phyloP scores from a whole-genome alignment of 345 rosid species.

The Nasturtium officinale region DNA sequence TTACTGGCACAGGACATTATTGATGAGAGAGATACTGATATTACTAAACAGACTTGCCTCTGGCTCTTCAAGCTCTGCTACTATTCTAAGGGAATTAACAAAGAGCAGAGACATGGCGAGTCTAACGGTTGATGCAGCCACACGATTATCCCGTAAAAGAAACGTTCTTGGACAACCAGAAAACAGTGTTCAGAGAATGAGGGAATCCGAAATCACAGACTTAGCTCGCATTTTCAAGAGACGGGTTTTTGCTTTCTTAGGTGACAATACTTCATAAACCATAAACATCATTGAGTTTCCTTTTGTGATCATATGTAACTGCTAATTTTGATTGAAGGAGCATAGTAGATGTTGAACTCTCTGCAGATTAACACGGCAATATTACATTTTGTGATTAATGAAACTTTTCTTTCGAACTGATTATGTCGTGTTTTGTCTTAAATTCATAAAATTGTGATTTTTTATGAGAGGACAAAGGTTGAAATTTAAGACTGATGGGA shows the following conservation, averaged over 20 bases:
- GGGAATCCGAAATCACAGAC: slow-evolving; percentile 65
- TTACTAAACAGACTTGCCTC: slow-evolving; percentile 81
- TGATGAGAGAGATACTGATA: slow-evolving; percentile 80
- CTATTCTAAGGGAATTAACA: slow-evolving; percentile 58
- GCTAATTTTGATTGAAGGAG: not conserved
- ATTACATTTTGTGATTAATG: not conserved
- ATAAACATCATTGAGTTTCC: not conserved
- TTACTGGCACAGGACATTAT: slow-evolving; percentile 51
- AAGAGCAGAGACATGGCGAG: slow-evolving; percentile 77
- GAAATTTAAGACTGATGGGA: not conserved
- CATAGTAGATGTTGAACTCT: not conserved
- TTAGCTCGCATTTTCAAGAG: slow-evolving; percentile 66
- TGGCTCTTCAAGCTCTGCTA: slow-evolving; percentile 56
- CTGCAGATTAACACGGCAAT: not conserved
- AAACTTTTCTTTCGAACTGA: not conserved
- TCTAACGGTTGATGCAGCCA: slow-evolving; percentile 70
- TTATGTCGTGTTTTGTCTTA: not conserved
- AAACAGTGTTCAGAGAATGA: slow-evolving; percentile 45
- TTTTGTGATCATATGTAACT: not conserved
- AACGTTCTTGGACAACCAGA: slow-evolving; percentile 37
- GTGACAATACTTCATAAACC: slow-evolving; percentile 38
- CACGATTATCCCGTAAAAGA: slow-evolving; percentile 61
- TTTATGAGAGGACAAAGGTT: not conserved
- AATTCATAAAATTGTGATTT: not conserved
- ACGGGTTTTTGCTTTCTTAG: slow-evolving; percentile 68